These are phyloP conservation scores for Colletotrichum sp. DNA, from an alignment of 2,329 filamentous ascomycete species.

Conservation along the genomic window DNA sequence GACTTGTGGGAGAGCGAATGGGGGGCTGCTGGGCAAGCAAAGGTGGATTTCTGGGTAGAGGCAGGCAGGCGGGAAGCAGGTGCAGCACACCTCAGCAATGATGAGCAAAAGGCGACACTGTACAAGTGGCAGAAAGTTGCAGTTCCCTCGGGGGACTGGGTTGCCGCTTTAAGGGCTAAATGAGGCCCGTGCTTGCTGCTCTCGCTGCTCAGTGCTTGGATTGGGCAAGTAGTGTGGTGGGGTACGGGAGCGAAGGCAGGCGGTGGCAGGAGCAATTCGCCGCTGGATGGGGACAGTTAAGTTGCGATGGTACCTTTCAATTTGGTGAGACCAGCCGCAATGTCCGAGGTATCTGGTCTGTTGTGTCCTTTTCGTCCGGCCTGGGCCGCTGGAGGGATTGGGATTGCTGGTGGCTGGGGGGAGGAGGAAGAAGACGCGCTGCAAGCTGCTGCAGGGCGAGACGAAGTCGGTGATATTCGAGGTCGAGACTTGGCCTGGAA, in stretches of 20 bases:
- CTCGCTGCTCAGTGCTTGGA: conserved; percentile 3
- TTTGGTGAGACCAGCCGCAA: not conserved
- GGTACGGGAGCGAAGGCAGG: conserved; percentile 14
- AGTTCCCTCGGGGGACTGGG: not conserved
- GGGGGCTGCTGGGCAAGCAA: not conserved
- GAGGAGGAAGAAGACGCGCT: not conserved
- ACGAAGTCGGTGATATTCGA: not conserved
- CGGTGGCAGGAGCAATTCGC: not conserved
- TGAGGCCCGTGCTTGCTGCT: not conserved
- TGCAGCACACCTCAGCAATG: not conserved
- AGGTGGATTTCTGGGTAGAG: conserved; percentile 2
- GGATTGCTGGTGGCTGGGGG: not conserved
- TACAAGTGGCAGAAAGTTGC: conserved; percentile 18
- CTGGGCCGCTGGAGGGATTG: not conserved
- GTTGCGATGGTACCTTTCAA: not conserved
- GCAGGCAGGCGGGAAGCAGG: not conserved
- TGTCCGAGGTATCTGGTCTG: not conserved
- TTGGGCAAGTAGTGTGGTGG: conserved; percentile 21
- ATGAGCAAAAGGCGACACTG: not conserved
- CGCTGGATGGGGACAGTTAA: not conserved
- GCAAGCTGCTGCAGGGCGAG: not conserved
- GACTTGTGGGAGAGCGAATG: conserved; percentile 21
- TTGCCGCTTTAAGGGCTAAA: conserved; percentile 14
- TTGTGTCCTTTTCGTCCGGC: not conserved
- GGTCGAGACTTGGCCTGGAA: not conserved